Conservation (phyloP, 768 basidiomycete genomes). For the Auricularia auricula-judae region DNA sequence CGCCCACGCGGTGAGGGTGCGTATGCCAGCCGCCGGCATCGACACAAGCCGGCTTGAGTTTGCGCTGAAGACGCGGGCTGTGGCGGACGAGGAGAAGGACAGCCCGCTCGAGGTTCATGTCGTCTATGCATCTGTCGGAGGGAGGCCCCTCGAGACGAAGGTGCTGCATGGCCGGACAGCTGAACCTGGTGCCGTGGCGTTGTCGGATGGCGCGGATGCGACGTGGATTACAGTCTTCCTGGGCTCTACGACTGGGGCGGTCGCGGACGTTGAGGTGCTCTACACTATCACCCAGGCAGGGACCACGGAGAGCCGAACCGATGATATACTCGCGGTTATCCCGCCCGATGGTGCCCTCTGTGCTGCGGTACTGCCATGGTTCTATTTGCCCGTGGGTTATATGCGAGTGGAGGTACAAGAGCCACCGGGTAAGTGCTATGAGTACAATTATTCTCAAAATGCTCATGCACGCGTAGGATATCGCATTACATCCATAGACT, state of each 20-base stretch:
- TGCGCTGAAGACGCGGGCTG: conserved; percentile 2
- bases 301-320: not conserved
- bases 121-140: not conserved
- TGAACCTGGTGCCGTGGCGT: not conserved
- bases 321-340: not conserved
- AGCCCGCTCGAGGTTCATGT: not conserved
- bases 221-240: not conserved
- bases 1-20: not conserved
- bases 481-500: not conserved
- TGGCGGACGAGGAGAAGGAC: not conserved
- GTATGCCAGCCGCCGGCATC: not conserved
- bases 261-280: not conserved
- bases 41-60: not conserved
- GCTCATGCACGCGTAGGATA: not conserved
- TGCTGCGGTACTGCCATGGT: not conserved
- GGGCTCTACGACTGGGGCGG: not conserved
- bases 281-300: not conserved
- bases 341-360: not conserved
- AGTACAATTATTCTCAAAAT: no score
- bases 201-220: not conserved
- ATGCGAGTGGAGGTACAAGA: not conserved
- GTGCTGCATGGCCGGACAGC: no score
- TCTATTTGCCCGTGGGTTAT: not conserved
- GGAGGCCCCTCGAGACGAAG: not conserved
- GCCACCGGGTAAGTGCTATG: not conserved